Percentiles rank a stretch among this genome's conserved stretches.
phyloP scores from a whole-genome alignment of 257 asterid genomes.

The Solanum etuberosum region DNA sequence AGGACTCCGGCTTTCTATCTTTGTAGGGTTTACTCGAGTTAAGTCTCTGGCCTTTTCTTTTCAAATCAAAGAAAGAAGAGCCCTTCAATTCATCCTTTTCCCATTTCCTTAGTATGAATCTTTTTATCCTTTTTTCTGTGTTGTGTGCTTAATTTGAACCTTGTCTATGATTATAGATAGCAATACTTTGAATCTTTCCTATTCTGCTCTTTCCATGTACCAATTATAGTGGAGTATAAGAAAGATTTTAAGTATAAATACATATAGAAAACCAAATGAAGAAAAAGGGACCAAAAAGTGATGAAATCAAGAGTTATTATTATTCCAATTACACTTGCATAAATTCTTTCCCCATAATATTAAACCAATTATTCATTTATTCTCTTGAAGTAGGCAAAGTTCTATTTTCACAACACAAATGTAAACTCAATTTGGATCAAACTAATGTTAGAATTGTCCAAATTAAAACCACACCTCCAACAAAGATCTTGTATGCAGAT shows the following conservation, averaged over 20 bases:
- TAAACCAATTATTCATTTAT: not conserved
- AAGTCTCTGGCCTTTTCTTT: too few species aligned
- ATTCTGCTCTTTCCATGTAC: not conserved
- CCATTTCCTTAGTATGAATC: not conserved
- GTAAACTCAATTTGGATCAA: not conserved
- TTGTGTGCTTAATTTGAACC: not conserved
- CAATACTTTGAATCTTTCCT: not conserved
- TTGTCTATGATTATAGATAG: not conserved
- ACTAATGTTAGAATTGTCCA: not conserved
- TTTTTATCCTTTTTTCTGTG: not conserved
- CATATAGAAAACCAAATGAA: not conserved
- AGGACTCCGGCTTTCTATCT: too few species aligned
- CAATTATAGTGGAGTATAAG: not conserved
- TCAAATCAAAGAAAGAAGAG: too few species aligned
- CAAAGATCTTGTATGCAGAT: not conserved
- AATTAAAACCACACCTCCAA: not conserved
- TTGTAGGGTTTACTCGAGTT: too few species aligned
- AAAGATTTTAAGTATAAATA: not conserved
- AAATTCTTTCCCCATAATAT: not conserved
- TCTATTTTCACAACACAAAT: not conserved
- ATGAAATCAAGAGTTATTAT: not conserved
- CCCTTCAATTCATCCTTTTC: not conserved
- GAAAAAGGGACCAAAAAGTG: too few species aligned
- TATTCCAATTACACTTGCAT: not conserved
- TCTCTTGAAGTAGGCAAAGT: not conserved